phyloP scores from a whole-genome alignment of 2,329 filamentous ascomycete species.

The Metarhizium brunneum region DNA sequence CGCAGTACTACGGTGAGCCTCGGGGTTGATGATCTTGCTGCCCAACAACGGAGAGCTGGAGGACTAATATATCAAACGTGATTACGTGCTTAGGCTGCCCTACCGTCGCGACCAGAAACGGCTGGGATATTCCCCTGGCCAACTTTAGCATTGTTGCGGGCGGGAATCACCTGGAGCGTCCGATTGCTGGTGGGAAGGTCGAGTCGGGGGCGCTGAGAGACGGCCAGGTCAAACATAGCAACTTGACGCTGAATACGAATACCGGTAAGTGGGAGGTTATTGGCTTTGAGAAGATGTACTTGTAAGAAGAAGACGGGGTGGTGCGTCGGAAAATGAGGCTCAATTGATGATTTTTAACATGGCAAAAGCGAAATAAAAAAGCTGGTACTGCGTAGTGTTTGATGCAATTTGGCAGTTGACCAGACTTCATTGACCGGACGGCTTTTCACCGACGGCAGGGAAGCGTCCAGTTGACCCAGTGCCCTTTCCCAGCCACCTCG shows the following conservation, averaged over 20 bases:
- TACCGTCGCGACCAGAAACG: conserved; percentile 48
- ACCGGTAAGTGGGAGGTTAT: conserved; percentile 15
- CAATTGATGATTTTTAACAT: no score
- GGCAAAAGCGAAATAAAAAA: no score
- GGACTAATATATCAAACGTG: no score
- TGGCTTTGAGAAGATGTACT: conserved; percentile 16
- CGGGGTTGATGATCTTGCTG: background rate
- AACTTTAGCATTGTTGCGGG: conserved; percentile 60
- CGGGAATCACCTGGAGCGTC: conserved; percentile 44
- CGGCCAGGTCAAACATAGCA: conserved; percentile 29
- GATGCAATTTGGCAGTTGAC: no score
- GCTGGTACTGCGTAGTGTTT: no score
- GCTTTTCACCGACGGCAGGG: no score
- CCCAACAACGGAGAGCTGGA: background rate
- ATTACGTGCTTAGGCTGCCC: conserved; percentile 28
- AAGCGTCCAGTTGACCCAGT: no score
- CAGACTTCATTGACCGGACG: no score
- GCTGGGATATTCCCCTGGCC: conserved; percentile 55
- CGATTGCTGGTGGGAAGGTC: conserved; percentile 30
- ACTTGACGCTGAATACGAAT: conserved; percentile 40
- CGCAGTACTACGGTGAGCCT: conserved; percentile 51
- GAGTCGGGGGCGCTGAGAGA: conserved; percentile 48
- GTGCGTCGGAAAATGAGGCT: no score
- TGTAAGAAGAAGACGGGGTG: background rate
- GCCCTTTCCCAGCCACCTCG: no score